A percentile compares a stretch with the other conserved stretches of the same genome.
Evolutionary conservation across 257 asterid species (phyloP).

Genomic region (Penstemon eatonii): DNA sequence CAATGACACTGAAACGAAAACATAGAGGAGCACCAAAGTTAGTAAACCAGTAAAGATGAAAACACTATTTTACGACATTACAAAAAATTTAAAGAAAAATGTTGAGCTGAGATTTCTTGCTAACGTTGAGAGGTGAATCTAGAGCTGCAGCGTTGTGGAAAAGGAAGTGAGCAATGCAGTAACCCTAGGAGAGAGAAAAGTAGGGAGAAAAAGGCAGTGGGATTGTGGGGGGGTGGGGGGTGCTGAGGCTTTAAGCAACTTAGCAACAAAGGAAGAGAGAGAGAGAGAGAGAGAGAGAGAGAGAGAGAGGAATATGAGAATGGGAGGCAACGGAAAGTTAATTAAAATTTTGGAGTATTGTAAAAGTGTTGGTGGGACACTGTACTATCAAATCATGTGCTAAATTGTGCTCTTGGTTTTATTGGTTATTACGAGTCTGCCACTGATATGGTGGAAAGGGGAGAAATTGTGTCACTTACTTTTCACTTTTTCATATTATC

Average conservation of each 20-base stretch:
- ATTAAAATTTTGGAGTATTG: slow-evolving; percentile 33
- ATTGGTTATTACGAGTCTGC: slow-evolving; percentile 22
- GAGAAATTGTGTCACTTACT: background rate
- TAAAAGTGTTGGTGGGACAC: slow-evolving; percentile 17
- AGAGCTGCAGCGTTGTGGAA: slow-evolving; percentile 19
- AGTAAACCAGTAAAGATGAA: no score
- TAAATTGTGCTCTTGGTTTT: slow-evolving; percentile 14
- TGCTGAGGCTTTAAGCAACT: slow-evolving; percentile 60
- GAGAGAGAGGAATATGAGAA: slow-evolving; percentile 16
- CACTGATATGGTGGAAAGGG: slow-evolving; percentile 21
- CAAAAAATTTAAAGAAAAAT: background rate
- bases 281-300: background rate
- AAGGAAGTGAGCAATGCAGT: slow-evolving; percentile 35
- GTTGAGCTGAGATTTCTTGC: slow-evolving; percentile 1
- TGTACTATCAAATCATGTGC: slow-evolving; percentile 14
- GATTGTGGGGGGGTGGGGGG: slow-evolving; percentile 19
- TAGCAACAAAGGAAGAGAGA: slow-evolving; percentile 50
- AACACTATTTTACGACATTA: no score
- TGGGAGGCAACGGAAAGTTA: slow-evolving; percentile 34
- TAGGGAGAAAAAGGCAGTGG: slow-evolving; percentile 24
- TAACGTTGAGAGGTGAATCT: slow-evolving; percentile 20
- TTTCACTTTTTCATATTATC: no score
- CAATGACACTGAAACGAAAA: no score
- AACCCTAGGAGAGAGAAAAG: slow-evolving; percentile 46
- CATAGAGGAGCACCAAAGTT: no score